phyloP scores from a whole-genome alignment of 2,329 filamentous ascomycete genomes.

The Scytalidium sp. region DNA sequence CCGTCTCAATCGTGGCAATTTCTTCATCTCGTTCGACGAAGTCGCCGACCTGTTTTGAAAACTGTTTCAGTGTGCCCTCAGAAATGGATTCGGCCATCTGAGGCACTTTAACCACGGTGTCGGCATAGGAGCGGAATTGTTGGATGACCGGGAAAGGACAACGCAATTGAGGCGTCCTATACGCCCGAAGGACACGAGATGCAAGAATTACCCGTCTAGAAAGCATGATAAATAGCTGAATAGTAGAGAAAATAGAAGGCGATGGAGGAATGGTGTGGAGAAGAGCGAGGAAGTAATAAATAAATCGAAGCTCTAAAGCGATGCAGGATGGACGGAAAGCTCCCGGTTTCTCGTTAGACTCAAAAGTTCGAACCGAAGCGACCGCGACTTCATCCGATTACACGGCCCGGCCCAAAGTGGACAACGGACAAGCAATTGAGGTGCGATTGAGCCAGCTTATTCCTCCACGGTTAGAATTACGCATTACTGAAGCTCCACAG shows the following conservation, averaged over 20 bases:
- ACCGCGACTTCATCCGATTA: conserved; percentile 1
- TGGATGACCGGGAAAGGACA: conserved; percentile 43
- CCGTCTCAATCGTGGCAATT: conserved; percentile 97
- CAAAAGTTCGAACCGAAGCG: background rate
- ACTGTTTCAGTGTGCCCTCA: conserved; percentile 95
- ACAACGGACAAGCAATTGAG: background rate
- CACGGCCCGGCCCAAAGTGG: background rate
- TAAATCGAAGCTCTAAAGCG: background rate
- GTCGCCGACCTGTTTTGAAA: conserved; percentile 88
- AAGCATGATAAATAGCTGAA: conserved; percentile 21
- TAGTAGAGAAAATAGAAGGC: conserved; percentile 4
- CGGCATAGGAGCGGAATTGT: conserved; percentile 66
- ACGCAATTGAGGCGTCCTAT: conserved; percentile 24
- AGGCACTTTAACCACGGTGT: conserved; percentile 87
- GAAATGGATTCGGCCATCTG: conserved; percentile 99
- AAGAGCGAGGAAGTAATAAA: conserved; percentile 13
- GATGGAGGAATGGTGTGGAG: conserved; percentile 6
- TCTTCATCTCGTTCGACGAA: conserved; percentile 95
- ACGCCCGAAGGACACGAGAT: conserved; percentile 27
- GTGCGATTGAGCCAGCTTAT: background rate
- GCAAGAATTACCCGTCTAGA: conserved; percentile 28
- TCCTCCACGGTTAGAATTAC: background rate
- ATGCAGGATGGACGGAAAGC: background rate
- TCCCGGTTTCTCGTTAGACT: background rate
- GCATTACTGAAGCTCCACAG: background rate